phyloP scores from a whole-genome alignment of 2,329 filamentous ascomycete genomes.

The Ambrosiella xylebori region DNA sequence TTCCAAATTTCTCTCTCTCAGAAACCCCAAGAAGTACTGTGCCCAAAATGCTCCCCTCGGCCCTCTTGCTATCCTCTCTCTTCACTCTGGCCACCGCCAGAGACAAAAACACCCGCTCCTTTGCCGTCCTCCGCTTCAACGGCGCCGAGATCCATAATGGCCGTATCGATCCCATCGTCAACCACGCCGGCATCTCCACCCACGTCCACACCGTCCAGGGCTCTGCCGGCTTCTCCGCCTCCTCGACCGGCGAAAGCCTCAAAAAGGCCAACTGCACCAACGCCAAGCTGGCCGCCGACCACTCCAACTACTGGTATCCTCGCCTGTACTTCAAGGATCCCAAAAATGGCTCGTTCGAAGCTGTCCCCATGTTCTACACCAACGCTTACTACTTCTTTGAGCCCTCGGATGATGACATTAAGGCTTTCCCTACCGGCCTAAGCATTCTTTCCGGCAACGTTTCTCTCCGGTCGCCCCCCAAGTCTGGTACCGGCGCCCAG shows the following conservation, averaged over 20 bases:
- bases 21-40: not conserved
- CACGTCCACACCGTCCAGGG: constrained; percentile 59
- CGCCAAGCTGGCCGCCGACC: constrained; percentile 49
- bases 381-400: constrained; percentile 65
- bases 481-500: constrained; percentile 26
- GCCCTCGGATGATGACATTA: constrained; percentile 44
- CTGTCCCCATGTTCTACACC: constrained; percentile 54
- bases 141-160: constrained; percentile 45
- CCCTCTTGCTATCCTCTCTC: constrained; percentile 11
- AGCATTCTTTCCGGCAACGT: constrained; percentile 54
- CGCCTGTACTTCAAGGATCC: constrained; percentile 50
- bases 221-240: constrained; percentile 48
- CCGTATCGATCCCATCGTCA: constrained; percentile 51
- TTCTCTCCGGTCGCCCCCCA: constrained; percentile 38
- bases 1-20: not conserved
- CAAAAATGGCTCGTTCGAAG: constrained; percentile 43
- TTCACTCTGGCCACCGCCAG: constrained; percentile 17
- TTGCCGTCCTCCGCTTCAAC: constrained; percentile 56
- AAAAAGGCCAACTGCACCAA: constrained; percentile 50
- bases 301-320: constrained; percentile 65
- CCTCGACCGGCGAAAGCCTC: constrained; percentile 43
- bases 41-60: not conserved
- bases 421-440: constrained; percentile 52
- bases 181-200: constrained; percentile 35
- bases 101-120: constrained; percentile 30